Conservation (phyloP, 495 filamentous ascomycete species). For the Friedmanniomyces endolithicus region DNA sequence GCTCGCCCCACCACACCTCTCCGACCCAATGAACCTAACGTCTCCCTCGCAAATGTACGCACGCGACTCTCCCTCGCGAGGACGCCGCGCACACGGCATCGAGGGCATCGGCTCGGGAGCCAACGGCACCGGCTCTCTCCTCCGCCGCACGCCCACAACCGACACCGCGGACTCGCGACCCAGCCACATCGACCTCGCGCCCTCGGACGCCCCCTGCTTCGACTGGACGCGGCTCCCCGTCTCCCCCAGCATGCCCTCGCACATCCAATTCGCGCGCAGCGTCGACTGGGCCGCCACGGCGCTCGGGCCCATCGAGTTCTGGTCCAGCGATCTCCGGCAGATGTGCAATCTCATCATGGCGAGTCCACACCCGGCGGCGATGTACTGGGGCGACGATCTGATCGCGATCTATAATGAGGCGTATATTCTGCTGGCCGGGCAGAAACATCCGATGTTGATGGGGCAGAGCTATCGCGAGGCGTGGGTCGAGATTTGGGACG, state of each 20-base stretch:
- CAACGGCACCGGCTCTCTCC: conserved; percentile 22
- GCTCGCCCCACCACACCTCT: background rate
- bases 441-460: conserved; percentile 60
- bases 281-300: conserved; percentile 53
- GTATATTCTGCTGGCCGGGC: conserved; percentile 52
- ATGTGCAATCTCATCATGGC: conserved; percentile 59
- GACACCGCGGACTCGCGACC: conserved; percentile 25
- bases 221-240: conserved; percentile 58
- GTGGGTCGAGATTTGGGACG: conserved; percentile 58
- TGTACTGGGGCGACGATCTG: conserved; percentile 58
- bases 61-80: background rate
- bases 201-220: conserved; percentile 34
- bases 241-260: conserved; percentile 42
- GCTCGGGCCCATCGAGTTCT: conserved; percentile 53
- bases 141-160: conserved; percentile 23
- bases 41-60: conserved; percentile 19
- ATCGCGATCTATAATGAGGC: conserved; percentile 64
- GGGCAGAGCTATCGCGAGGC: conserved; percentile 48
- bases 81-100: no score
- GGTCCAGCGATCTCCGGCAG: conserved; percentile 48
- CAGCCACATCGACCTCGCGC: conserved; percentile 7
- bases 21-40: conserved; percentile 3
- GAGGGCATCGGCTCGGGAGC: background rate
- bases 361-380: conserved; percentile 55
- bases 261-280: conserved; percentile 53